phyloP scores from a whole-genome alignment of 75 land plant genomes.

The Azolla pinnata region DNA sequence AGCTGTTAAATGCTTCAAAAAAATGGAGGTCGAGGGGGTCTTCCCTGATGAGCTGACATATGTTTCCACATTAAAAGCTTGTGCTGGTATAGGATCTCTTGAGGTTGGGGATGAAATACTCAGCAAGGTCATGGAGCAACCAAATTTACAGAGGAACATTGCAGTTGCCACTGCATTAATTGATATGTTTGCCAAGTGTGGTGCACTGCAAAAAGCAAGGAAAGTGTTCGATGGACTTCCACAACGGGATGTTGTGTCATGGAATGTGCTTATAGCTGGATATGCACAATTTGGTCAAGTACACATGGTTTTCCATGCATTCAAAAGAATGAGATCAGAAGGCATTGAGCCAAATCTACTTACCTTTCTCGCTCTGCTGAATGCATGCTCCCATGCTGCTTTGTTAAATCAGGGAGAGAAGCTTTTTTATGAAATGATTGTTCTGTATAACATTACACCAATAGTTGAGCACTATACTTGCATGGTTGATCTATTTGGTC shows the following conservation, averaged over 20 bases:
- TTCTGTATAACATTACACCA: too few species aligned
- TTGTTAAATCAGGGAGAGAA: too few species aligned
- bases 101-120: slow-evolving; percentile 24
- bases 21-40: slow-evolving; percentile 12
- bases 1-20: slow-evolving; percentile 26
- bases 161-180: slow-evolving; percentile 38
- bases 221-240: slow-evolving; percentile 22
- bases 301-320: slow-evolving; percentile 20
- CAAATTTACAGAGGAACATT: slow-evolving; percentile 20
- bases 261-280: slow-evolving; percentile 62
- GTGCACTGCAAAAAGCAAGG: slow-evolving; percentile 34
- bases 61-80: slow-evolving; percentile 40
- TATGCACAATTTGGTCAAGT: slow-evolving; percentile 41
- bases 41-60: slow-evolving; percentile 39
- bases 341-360: too few species aligned
- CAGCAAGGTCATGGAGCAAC: slow-evolving; percentile 21
- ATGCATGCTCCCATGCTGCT: too few species aligned
- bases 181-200: slow-evolving; percentile 59
- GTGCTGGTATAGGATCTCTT: slow-evolving; percentile 20
- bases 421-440: too few species aligned
- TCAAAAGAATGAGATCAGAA: neutral
- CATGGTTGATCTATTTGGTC: too few species aligned
- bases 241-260: slow-evolving; percentile 33
- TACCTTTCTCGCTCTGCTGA: neutral
- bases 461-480: too few species aligned